Conservation (phyloP, 1,284 basidiomycete species). For the Fomitopsis schrenkii region DNA sequence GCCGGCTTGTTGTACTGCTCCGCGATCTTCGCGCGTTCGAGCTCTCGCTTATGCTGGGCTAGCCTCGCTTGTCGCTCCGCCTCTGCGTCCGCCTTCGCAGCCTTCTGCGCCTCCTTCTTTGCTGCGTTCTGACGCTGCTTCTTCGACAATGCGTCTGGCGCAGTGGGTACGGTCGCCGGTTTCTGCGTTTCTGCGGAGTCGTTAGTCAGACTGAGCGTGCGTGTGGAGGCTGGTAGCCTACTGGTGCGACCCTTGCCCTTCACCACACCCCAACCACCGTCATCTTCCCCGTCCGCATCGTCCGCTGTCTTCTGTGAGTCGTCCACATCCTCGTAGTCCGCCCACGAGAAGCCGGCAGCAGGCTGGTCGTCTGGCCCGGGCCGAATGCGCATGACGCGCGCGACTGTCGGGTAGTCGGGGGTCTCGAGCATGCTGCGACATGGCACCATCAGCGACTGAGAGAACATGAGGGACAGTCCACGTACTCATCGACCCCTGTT, state of each 20-base stretch:
- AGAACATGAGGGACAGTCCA: constrained; percentile 12
- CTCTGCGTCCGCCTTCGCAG: constrained; percentile 53
- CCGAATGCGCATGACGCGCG: constrained; percentile 62
- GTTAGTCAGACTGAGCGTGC: neutral
- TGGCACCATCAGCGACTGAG: neutral
- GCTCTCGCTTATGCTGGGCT: constrained; percentile 54
- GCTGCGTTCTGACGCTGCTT: constrained; percentile 66
- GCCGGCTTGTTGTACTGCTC: constrained; percentile 35
- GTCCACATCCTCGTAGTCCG: constrained; percentile 68
- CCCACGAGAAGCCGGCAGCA: constrained; percentile 66
- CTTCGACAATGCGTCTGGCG: constrained; percentile 51
- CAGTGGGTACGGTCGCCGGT: constrained; percentile 21
- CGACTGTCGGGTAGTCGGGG: constrained; percentile 48
- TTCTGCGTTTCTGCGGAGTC: constrained; percentile 16
- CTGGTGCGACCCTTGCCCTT: constrained; percentile 47
- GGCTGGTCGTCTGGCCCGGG: constrained; percentile 52
- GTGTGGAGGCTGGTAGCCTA: constrained; percentile 36
- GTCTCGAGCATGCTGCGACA: constrained; percentile 54
- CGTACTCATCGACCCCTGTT: constrained; percentile 66
- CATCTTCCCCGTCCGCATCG: constrained; percentile 56
- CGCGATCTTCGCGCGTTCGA: constrained; percentile 49
- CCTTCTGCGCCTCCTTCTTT: constrained; percentile 53
- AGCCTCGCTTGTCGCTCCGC: constrained; percentile 45
- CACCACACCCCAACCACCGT: constrained; percentile 70
- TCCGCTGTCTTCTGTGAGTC: constrained; percentile 38